Evolutionary conservation across 2,329 filamentous ascomycete genomes (phyloP), one percentile per base, ranked within the genome.

Genomic region (Sporothrix dimorphospora): DNA sequence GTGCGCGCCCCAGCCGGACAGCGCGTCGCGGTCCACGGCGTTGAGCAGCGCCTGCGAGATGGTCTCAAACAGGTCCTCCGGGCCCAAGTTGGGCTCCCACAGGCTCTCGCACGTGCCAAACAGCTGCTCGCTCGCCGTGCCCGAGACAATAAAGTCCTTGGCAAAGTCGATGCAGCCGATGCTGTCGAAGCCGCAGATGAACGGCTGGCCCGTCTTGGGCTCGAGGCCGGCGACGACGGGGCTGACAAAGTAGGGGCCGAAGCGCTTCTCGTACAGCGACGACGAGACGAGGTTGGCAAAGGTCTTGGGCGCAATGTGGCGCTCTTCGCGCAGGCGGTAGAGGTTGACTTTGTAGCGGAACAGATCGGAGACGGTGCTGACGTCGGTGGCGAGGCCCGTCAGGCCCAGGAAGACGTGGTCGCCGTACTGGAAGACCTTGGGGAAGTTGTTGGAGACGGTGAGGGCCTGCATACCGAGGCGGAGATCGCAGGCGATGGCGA

Each of bases 341-440:
- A 99, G 97, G 89, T 99, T 99, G 83, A 97, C 94, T 88, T 99
- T 99, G 90, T 97, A 98, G 80, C 96, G 94, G 89, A 99, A 97
- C 77, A 98, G 91, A 84, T 99, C 95, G 78, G 91, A 92, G 77
- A 99, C 95, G 77, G 95, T 98, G 76, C 89, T 89, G 76, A 99
- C 94, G 82, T 99, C 96, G 78, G 96, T 99, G 74, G 96, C 96
- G 69, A 99, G 92, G 71, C 96, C 96, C 4, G 96, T 98, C 74
- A 99, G 90, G 72, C 96, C 96, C 47, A 99, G 92, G 84, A 97
- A 98, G 78, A 96, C 93, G 79, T 76, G 72, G 80, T 95, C 93
- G 80, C 94, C 94, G 88, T 97, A 98, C 83, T 92, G 90, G 90
- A 98, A 98, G 87, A 99, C 93, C 88, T 99, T 99, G 86, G 96